A percentile compares a stretch with the other conserved stretches of the same genome.
phyloP scores from a whole-genome alignment of 495 filamentous ascomycete species.

The Letharia columbiana region DNA sequence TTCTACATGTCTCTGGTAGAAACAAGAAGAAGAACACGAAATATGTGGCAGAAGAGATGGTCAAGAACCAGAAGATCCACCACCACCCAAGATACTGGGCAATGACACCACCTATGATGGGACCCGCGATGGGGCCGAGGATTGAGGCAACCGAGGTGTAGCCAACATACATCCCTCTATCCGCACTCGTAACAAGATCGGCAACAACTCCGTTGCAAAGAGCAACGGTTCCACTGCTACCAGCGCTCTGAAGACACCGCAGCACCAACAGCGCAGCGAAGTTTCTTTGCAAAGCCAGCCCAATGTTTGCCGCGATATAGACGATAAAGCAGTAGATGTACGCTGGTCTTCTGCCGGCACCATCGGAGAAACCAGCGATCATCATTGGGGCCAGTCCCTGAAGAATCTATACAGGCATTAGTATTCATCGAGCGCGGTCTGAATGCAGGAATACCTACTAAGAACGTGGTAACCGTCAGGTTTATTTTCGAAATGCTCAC shows the following conservation, averaged over 20 bases:
- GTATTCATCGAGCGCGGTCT: not conserved
- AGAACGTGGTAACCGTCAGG: conserved; percentile 44
- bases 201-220: conserved; percentile 39
- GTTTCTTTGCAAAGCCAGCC: conserved; percentile 34
- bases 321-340: conserved; percentile 35
- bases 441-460: conserved; percentile 28
- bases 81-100: conserved; percentile 38
- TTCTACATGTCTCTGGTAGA: conserved; percentile 46
- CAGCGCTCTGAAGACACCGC: conserved; percentile 35
- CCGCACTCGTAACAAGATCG: conserved; percentile 38
- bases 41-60: conserved; percentile 33
- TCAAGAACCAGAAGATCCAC: conserved; percentile 46
- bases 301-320: conserved; percentile 35
- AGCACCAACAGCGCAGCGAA: conserved; percentile 36
- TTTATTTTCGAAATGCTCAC: conserved; percentile 39
- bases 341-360: conserved; percentile 34
- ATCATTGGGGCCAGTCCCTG: conserved; percentile 41
- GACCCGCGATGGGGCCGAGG: conserved; percentile 37
- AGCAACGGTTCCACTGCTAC: conserved; percentile 36
- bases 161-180: conserved; percentile 42
- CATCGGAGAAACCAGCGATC: conserved; percentile 35
- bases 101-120: conserved; percentile 41
- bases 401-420: conserved; percentile 29
- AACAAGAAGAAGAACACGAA: conserved; percentile 31
- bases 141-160: conserved; percentile 32